These are phyloP conservation scores for Silybum marianum DNA, from an alignment of 129 eudicot species.

Conservation along the genomic window DNA sequence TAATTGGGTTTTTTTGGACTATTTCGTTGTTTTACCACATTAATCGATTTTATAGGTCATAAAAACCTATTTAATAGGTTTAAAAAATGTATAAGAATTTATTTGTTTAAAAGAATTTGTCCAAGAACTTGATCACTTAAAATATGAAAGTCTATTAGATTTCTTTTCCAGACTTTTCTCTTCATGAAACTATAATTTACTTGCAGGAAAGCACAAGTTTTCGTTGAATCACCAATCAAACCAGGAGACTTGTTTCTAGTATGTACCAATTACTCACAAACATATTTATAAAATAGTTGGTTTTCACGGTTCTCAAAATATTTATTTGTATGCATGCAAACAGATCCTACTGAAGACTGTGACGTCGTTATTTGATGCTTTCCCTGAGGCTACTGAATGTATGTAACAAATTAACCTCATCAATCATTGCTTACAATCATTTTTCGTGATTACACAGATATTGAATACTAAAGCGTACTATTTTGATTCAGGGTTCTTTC, in stretches of 20 bases:
- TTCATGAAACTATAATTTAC: background rate
- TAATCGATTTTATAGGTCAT: too few species aligned
- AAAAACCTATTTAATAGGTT: background rate
- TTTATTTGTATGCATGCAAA: background rate
- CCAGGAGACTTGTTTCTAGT: conserved; percentile 77
- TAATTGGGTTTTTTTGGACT: background rate
- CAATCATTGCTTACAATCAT: too few species aligned
- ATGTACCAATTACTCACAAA: background rate
- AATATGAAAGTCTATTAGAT: background rate
- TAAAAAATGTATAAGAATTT: too few species aligned
- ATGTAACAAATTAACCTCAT: conserved; percentile 24
- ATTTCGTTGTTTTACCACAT: background rate
- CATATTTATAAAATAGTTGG: background rate
- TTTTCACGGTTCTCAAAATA: background rate
- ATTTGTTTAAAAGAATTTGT: background rate
- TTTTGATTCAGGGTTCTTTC: conserved; percentile 54
- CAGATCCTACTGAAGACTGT: conserved; percentile 62
- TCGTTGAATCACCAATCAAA: conserved; percentile 82
- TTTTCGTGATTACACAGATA: background rate
- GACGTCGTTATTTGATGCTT: conserved; percentile 75
- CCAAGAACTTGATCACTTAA: background rate
- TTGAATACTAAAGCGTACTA: background rate
- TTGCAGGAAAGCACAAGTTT: conserved; percentile 76
- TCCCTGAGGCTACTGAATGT: conserved; percentile 82
- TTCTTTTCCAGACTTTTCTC: background rate